These are phyloP conservation scores for Gypsophila paniculata DNA, from an alignment of 179 eudicot species.

Conservation along the genomic window DNA sequence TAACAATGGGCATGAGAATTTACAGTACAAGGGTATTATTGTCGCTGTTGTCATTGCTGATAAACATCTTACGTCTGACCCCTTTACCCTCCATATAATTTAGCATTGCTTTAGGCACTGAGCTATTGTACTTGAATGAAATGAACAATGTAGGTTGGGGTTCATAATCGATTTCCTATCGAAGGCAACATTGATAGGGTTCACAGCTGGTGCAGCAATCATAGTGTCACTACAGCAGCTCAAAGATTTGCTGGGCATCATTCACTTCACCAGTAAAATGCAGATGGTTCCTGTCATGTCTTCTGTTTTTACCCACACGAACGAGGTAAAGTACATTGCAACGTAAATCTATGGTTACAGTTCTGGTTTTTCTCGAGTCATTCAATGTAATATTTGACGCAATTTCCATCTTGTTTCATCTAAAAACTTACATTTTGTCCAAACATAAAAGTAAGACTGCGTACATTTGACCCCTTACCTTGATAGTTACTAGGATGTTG, in stretches of 20 bases:
- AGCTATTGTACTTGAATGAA: not conserved
- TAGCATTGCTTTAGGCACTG: not conserved
- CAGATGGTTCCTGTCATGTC: slow-evolving; percentile 62
- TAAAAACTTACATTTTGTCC: too few relatives aligned
- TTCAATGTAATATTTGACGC: too few relatives aligned
- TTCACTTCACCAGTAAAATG: slow-evolving; percentile 71
- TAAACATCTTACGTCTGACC: not conserved
- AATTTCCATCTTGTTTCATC: too few relatives aligned
- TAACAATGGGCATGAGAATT: too few relatives aligned
- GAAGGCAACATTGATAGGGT: slow-evolving; percentile 73
- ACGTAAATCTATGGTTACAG: too few relatives aligned
- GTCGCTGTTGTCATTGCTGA: too few relatives aligned
- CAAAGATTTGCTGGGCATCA: slow-evolving; percentile 69
- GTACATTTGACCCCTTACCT: too few relatives aligned
- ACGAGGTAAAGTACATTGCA: slow-evolving; percentile 56
- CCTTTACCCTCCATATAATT: not conserved
- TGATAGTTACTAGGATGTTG: too few relatives aligned
- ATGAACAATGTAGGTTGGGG: slow-evolving; percentile 52
- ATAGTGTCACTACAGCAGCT: slow-evolving; percentile 85
- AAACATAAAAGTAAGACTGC: too few relatives aligned
- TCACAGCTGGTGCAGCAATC: slow-evolving; percentile 91
- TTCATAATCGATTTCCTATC: slow-evolving; percentile 90
- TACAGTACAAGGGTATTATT: too few relatives aligned
- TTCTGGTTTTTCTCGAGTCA: too few relatives aligned
- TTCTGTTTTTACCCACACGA: slow-evolving; percentile 57